Percentiles rank a stretch among this genome's conserved stretches.
phyloP scores from a whole-genome alignment of 2,329 filamentous ascomycete genomes.

The Ophiosphaerella narmari region DNA sequence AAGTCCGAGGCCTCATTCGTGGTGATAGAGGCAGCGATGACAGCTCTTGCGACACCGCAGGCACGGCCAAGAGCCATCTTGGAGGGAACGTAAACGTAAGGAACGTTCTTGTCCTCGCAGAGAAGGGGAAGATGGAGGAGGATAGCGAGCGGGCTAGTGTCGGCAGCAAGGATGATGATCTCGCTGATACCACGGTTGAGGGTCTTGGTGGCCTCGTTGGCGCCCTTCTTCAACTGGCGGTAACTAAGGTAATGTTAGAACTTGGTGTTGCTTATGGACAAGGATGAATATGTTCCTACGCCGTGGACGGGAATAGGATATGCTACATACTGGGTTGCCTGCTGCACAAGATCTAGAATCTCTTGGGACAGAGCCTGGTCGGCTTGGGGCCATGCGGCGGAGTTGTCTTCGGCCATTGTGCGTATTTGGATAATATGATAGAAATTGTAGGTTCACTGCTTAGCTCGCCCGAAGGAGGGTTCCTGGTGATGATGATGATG shows the following conservation, averaged over 20 bases:
- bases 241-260: constrained; percentile 8
- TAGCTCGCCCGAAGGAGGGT: constrained; percentile 29
- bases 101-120: constrained; percentile 80
- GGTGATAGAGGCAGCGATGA: constrained; percentile 87
- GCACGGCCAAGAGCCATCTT: constrained; percentile 76
- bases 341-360: constrained; percentile 46
- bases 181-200: constrained; percentile 90
- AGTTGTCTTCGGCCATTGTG: constrained; percentile 37
- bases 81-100: constrained; percentile 65
- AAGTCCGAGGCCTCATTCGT: constrained; percentile 69
- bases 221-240: constrained; percentile 45
- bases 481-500: neutral
- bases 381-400: constrained; percentile 46
- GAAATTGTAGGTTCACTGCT: constrained; percentile 28
- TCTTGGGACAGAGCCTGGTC: constrained; percentile 56
- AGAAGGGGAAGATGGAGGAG: constrained; percentile 71
- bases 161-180: constrained; percentile 79
- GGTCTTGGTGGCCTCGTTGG: constrained; percentile 77
- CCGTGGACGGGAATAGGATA: neutral
- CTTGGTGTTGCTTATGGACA: no score
- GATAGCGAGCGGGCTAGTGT: constrained; percentile 76
- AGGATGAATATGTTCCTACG: no score
- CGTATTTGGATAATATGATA: constrained; percentile 1
- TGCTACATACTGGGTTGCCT: constrained; percentile 21
- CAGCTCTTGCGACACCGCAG: constrained; percentile 84